Evolutionary conservation across 371 early-diverging fungal species (phyloP).

Genomic region (Lichtheimia ramosa): DNA sequence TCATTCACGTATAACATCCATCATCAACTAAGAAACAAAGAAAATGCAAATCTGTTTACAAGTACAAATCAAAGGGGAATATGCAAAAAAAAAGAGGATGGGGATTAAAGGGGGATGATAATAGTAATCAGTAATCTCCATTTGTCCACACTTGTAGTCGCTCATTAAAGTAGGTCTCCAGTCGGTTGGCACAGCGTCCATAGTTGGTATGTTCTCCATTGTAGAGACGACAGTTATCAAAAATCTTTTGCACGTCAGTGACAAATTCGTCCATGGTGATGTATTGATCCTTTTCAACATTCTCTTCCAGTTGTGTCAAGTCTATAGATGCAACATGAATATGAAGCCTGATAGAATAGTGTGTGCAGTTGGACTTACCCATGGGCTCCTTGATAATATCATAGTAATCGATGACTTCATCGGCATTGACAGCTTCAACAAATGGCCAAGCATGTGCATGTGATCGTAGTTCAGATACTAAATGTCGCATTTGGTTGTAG

Average conservation of each 20-base stretch:
- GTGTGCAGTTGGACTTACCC: constrained; percentile 62
- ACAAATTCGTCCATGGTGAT: constrained; percentile 41
- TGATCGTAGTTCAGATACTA: constrained; percentile 76
- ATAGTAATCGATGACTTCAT: constrained; percentile 96
- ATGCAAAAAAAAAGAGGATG: no score
- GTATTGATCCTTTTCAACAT: constrained; percentile 53
- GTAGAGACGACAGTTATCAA: constrained; percentile 65
- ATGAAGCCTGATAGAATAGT: background rate
- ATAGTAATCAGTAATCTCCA: constrained; percentile 5
- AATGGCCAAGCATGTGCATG: constrained; percentile 97
- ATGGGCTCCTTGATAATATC: constrained; percentile 97
- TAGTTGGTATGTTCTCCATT: constrained; percentile 67
- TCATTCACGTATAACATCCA: no score
- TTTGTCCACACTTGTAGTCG: constrained; percentile 26
- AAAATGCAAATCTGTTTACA: no score
- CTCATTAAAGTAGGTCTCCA: constrained; percentile 52
- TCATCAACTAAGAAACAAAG: no score
- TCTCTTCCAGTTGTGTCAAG: constrained; percentile 57
- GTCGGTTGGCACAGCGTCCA: constrained; percentile 60
- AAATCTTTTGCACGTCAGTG: constrained; percentile 53
- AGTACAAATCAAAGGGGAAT: no score
- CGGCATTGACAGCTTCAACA: constrained; percentile 90
- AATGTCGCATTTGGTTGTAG: constrained; percentile 69
- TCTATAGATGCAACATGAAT: constrained; percentile 28
- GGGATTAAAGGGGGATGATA: background rate